Evolutionary conservation across 495 filamentous ascomycete species (phyloP), one percentile per base, ranked within the genome.

Genomic region (Penicillium alfredii): DNA sequence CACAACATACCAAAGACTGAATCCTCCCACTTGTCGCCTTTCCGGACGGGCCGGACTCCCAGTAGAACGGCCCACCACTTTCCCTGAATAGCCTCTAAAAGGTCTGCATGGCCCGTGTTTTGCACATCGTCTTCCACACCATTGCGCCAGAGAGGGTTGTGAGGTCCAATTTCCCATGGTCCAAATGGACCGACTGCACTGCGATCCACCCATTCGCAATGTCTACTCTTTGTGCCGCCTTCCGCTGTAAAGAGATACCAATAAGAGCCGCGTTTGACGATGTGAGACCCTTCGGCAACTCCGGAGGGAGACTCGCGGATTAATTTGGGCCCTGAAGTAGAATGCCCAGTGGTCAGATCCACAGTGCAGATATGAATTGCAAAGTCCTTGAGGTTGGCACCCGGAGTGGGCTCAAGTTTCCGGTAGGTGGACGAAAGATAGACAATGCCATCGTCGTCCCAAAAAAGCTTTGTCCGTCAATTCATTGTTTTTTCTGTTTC

Each of bases 201-300:
- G 11, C 61, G 60, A 45, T 43, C 48, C 0, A 68, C 62, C 60
- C 61, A 68, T 44, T 66, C 61, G 60, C 72, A 58, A 75, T 78
- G 30, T 47, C 74, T 44, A 64, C 68, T 60, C 9, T 77, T 51
- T 0, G 80, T 82, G 11, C 80, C 80, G 1, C 78, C 79, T 61
- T 85, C 80, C 0, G 79, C 79, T 5, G 76, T 77, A 36, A 86
- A 66, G 20, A 86, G 66, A 43, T 84, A 86, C 49, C 81, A 83
- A 53, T 73, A 82, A 0, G 64, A 73, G 33, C 76, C 76, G 14
- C 77, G 75, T 35, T 72, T 72, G 53, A 80, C 81, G 20, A 84
- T 60, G 35, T 82, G 81, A 1, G 81, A 79, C 4, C 78, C 80
- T 56, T 83, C 80, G 0, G 78, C 72, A 3, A 66, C 68, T 0